A percentile compares a stretch with the other conserved stretches of the same genome.
phyloP scores from a whole-genome alignment of 345 rosid species.

The Corymbia maculata region DNA sequence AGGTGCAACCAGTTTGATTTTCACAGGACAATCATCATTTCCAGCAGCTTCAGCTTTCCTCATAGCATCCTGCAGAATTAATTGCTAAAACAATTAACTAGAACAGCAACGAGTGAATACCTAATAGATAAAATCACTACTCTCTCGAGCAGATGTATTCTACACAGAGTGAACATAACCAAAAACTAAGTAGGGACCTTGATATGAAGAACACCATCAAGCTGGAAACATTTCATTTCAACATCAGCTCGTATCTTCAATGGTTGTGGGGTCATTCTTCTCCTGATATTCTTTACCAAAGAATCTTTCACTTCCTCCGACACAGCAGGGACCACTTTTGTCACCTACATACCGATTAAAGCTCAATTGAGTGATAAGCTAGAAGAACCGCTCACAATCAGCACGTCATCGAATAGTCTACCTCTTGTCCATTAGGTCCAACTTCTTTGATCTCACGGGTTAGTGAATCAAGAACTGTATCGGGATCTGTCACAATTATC shows the following conservation, averaged over 20 bases:
- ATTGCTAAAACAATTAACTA: neutral
- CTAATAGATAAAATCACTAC: neutral
- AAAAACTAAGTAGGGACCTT: conserved; percentile 34
- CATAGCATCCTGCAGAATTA: conserved; percentile 78
- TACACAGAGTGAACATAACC: neutral
- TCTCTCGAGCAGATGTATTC: neutral
- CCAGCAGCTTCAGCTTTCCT: conserved; percentile 93
- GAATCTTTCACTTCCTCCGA: conserved; percentile 84
- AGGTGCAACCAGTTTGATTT: conserved; percentile 92
- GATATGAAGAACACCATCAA: conserved; percentile 95
- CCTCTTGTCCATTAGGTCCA: conserved; percentile 93
- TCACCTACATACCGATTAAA: conserved; percentile 31
- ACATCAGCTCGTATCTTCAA: conserved; percentile 91
- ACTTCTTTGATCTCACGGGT: conserved; percentile 79
- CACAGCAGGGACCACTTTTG: conserved; percentile 76
- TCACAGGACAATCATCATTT: conserved; percentile 85
- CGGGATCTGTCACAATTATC: conserved; percentile 85
- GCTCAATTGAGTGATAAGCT: neutral
- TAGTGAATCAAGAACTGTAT: conserved; percentile 65
- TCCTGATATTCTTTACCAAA: conserved; percentile 72
- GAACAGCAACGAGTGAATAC: neutral
- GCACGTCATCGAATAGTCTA: conserved; percentile 7
- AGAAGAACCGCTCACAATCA: neutral
- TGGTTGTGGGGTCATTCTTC: conserved; percentile 98
- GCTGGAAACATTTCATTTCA: conserved; percentile 96